Base-by-base conservation (phyloP, 331 rosid genomes). In the Phaseolus coccineus region DNA sequence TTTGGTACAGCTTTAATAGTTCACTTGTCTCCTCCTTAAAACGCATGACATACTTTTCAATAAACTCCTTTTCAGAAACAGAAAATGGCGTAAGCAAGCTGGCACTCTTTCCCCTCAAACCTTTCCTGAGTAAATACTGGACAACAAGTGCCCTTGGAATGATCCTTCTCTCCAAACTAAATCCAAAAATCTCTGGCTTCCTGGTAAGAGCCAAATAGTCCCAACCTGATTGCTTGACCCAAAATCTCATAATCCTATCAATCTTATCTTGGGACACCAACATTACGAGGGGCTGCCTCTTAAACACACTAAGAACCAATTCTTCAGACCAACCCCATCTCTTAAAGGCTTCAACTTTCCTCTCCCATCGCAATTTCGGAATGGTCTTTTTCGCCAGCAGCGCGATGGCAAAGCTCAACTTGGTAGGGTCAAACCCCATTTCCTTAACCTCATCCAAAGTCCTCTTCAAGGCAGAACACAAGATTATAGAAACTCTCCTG, bases 291-390 rank as follows among this genome's bases (percentile, higher is more conserved):
- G 88, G 85, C 0, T 30, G 25, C 71, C 11, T 85, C 81, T 37
- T 72, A 68, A 81, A 85, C 42, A 77, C 82, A 53, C 62, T 6
- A 2, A 30, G 4, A 22, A 62, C 14, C 19, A 28, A 46, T 62
- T 79, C 86, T 47, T 75, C 84, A 3, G 85, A 77, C 85, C 86
- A 83, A 4, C 86, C 86, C 86, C 81, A 75, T 0, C 44, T 68
- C 77, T 75, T 81, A 16, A 66, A 57, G n/a, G 12, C 59, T 56
- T 19, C 10, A 66, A 83, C 59, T 78, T 83, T 78, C 0, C 27
- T 71, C 9, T 79, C 66, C 83, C 80, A 78, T 0, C 7, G 0
- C 2, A 67, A 14, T 67, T 73, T 48, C 2, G 31, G 3, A 8
- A 68, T 3, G 2, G 14, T 10, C 31, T 0, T 13, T 22, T 47